Percentiles rank a stretch among this genome's conserved stretches.
Conservation (phyloP, 164 flowering plant species). For the Piper betle region DNA sequence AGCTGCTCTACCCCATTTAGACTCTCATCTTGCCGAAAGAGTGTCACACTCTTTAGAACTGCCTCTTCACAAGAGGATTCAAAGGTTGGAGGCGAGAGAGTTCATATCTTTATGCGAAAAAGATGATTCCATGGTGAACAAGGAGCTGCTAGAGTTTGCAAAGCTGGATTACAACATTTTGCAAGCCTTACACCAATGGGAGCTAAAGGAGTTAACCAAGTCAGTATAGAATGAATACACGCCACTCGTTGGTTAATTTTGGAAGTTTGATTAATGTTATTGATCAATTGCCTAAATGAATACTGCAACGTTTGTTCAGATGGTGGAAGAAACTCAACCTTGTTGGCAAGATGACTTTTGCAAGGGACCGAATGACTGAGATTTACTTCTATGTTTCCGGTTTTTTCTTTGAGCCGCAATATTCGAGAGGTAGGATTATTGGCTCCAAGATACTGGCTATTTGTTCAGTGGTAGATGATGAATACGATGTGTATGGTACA, state of each 20-base stretch:
- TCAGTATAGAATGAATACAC: not conserved
- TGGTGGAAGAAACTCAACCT: constrained; percentile 3
- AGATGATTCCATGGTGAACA: not conserved
- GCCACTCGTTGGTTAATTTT: not conserved
- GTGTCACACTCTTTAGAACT: constrained; percentile 8
- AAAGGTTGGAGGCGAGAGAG: constrained; percentile 9
- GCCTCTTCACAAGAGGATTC: constrained; percentile 10
- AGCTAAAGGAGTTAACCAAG: constrained; percentile 2
- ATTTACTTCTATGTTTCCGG: not conserved
- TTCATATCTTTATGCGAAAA: constrained; percentile 3
- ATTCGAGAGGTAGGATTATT: not conserved
- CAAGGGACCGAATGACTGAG: constrained; percentile 4
- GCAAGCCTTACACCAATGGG: constrained; percentile 4
- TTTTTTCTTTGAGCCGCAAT: not conserved
- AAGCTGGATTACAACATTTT: constrained; percentile 14
- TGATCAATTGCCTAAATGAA: not conserved
- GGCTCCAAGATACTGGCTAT: not conserved
- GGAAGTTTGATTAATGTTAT: not conserved
- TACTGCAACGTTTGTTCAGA: not conserved
- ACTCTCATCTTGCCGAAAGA: not conserved
- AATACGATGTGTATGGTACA: constrained; percentile 4
- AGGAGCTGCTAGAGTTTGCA: constrained; percentile 7
- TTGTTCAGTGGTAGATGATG: constrained; percentile 2
- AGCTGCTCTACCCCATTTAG: not conserved
- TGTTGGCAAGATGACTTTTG: not conserved